phyloP scores from a whole-genome alignment of 2,329 filamentous ascomycete genomes.

The Balansia obtecta region DNA sequence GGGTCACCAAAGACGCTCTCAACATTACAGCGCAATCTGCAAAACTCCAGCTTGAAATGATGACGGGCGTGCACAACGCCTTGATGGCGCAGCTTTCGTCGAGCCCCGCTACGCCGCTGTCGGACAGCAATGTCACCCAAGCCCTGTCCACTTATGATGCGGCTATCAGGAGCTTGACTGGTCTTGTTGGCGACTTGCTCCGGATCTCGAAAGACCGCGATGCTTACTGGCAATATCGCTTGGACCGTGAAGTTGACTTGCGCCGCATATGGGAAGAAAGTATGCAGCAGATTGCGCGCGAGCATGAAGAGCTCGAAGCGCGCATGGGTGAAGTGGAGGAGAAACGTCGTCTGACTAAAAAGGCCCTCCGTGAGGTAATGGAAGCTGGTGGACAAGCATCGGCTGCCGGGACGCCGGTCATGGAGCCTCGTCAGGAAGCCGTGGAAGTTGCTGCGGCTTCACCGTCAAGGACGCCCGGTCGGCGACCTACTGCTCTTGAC shows the following conservation, averaged over 20 bases:
- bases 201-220: constrained; percentile 91
- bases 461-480: constrained; percentile 27
- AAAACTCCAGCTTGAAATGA: constrained; percentile 80
- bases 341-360: constrained; percentile 82
- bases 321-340: constrained; percentile 81
- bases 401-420: constrained; percentile 17
- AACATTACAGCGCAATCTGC: constrained; percentile 95
- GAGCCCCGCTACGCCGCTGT: constrained; percentile 60
- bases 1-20: constrained; percentile 81
- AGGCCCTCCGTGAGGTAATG: constrained; percentile 74
- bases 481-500: constrained; percentile 54
- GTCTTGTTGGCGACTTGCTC: constrained; percentile 71
- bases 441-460: constrained; percentile 25
- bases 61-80: constrained; percentile 75
- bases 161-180: constrained; percentile 77
- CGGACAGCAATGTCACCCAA: constrained; percentile 62
- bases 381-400: constrained; percentile 34
- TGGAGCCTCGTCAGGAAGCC: constrained; percentile 19
- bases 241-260: constrained; percentile 85
- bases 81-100: constrained; percentile 54
- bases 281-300: constrained; percentile 90
- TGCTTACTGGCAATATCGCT: constrained; percentile 89
- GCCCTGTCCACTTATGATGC: constrained; percentile 79
- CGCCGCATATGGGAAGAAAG: constrained; percentile 97
- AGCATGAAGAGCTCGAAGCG: constrained; percentile 84